These are phyloP conservation scores for Kodamaea arcana DNA, from an alignment of 1,139 yeast species.

Conservation along the genomic window DNA sequence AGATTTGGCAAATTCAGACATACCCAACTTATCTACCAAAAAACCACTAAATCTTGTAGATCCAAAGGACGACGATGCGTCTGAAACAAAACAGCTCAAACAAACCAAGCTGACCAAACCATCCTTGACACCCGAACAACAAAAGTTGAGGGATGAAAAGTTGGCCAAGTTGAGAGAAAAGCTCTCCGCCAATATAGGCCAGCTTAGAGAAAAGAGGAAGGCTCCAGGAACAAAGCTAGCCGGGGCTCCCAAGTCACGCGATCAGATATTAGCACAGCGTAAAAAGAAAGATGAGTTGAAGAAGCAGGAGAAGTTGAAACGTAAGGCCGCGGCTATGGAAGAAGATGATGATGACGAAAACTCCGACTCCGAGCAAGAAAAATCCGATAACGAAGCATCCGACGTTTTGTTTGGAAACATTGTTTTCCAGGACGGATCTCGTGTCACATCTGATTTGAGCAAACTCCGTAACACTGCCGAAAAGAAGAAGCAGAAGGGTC, in stretches of 20 bases:
- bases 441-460: constrained; percentile 72
- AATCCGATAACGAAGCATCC: constrained; percentile 26
- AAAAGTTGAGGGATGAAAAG: constrained; percentile 48
- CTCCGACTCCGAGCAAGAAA: constrained; percentile 21
- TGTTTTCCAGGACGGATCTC: constrained; percentile 75
- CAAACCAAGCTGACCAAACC: constrained; percentile 4
- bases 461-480: constrained; percentile 51
- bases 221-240: constrained; percentile 82
- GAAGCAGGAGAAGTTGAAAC: constrained; percentile 28
- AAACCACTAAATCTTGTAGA: constrained; percentile 12
- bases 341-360: constrained; percentile 33
- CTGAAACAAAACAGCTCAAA: background rate
- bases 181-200: constrained; percentile 67
- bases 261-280: constrained; percentile 63
- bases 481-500: constrained; percentile 65
- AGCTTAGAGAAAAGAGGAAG: constrained; percentile 73
- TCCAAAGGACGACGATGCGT: background rate
- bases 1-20: background rate
- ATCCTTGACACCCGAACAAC: constrained; percentile 42
- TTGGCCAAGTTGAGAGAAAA: constrained; percentile 65
- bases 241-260: constrained; percentile 82
- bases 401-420: constrained; percentile 76
- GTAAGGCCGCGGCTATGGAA: constrained; percentile 30
- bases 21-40: constrained; percentile 13
- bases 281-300: constrained; percentile 41